Percentiles rank a stretch among this genome's conserved stretches.
Conservation (phyloP, 2,329 filamentous ascomycete species). For the Botrytis medusae region DNA sequence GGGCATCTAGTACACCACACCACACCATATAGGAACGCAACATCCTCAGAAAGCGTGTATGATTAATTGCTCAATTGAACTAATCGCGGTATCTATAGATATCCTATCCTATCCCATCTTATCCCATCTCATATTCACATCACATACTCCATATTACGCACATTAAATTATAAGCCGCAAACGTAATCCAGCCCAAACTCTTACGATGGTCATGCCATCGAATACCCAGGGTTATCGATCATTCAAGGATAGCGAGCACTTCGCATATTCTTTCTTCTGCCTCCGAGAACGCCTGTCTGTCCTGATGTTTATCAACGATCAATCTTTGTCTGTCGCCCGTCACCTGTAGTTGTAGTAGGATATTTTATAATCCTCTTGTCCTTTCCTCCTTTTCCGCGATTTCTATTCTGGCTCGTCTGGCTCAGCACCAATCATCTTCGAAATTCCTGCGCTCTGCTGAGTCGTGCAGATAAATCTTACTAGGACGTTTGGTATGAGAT, state of each 20-base stretch:
- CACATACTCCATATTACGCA: not conserved
- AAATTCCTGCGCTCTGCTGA: too few relatives aligned
- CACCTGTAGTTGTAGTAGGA: conserved; percentile 28
- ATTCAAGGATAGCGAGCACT: conserved; percentile 37
- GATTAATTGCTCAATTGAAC: not conserved
- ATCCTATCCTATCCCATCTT: not conserved
- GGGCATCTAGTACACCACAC: too few relatives aligned
- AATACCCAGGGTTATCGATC: not conserved
- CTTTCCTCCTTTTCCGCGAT: not conserved
- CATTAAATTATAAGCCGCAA: not conserved
- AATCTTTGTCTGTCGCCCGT: not conserved
- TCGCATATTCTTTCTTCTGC: conserved; percentile 35
- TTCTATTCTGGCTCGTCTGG: not conserved
- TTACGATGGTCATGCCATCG: not conserved
- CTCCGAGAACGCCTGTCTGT: not conserved
- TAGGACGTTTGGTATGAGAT: too few relatives aligned
- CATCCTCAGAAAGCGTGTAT: not conserved
- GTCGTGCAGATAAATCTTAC: not conserved
- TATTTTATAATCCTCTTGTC: not conserved
- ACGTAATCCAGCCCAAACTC: not conserved
- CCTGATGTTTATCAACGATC: conserved; percentile 24
- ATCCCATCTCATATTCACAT: not conserved
- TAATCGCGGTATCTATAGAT: not conserved
- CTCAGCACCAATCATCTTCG: not conserved
- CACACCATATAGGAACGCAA: not conserved